Evolutionary conservation across 1,284 basidiomycete genomes (phyloP).

Genomic region (Ceratobasidium sp.): DNA sequence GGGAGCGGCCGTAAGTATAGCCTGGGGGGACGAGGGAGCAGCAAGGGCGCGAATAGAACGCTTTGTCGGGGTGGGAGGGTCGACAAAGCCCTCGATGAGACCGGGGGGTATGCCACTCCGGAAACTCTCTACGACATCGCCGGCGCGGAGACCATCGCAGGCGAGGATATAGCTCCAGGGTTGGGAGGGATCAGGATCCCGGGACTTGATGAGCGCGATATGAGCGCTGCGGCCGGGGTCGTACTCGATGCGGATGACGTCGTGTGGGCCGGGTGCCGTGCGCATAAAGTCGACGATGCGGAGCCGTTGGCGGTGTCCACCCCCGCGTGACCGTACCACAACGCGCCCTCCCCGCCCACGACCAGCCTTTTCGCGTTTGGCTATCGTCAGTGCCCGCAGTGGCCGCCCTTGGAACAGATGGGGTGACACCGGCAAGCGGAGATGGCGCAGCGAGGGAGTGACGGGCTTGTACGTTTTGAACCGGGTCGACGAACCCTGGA

Average conservation of each 20-base stretch:
- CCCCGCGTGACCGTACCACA: slow-evolving; percentile 89
- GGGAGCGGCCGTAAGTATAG: slow-evolving; percentile 46
- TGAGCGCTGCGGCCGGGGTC: slow-evolving; percentile 95
- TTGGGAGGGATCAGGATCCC: slow-evolving; percentile 58
- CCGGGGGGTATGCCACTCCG: slow-evolving; percentile 74
- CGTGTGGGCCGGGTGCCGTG: slow-evolving; percentile 78
- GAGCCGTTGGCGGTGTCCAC: slow-evolving; percentile 90
- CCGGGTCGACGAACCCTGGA: slow-evolving; percentile 59
- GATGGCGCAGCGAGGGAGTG: slow-evolving; percentile 87
- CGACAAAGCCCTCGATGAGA: slow-evolving; percentile 30
- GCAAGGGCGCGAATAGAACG: slow-evolving; percentile 32
- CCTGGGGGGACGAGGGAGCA: slow-evolving; percentile 42
- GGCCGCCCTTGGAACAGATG: slow-evolving; percentile 89
- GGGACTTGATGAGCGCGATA: slow-evolving; percentile 85
- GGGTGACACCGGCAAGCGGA: slow-evolving; percentile 80
- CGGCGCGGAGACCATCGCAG: slow-evolving; percentile 87
- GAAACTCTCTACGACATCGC: slow-evolving; percentile 90
- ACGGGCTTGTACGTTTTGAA: slow-evolving; percentile 94
- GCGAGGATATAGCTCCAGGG: slow-evolving; percentile 87
- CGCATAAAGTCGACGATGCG: slow-evolving; percentile 90
- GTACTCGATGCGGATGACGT: slow-evolving; percentile 95
- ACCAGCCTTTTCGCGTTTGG: slow-evolving; percentile 87
- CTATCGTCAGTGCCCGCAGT: slow-evolving; percentile 82
- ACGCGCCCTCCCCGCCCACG: slow-evolving; percentile 86
- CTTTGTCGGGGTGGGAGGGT: slow-evolving; percentile 27